Base-by-base conservation (phyloP, 257 asterid species). In the Solanum pimpinellifolium region DNA sequence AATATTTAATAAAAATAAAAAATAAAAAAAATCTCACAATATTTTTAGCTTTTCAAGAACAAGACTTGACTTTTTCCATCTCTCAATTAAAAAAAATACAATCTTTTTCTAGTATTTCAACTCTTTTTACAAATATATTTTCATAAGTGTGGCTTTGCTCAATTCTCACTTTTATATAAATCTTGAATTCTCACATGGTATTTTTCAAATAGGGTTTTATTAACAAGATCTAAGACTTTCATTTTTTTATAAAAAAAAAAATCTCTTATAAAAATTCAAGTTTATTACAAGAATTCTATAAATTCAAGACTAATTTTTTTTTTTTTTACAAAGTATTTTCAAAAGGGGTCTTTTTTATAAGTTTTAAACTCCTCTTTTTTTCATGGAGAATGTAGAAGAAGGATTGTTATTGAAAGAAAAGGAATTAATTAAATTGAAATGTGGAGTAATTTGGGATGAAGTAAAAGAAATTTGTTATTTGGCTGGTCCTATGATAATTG, bases 401-500 rank as follows among this genome's bases (percentile, higher is more conserved):
- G 93, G 94, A 76, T 87, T 92, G 90, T 21, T 93, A 87, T 4
- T 72, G 90, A 88, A 88, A 84, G 91, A 92, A 47, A 83, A 70
- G 1, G 37, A 75, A 46, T 46, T 77, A 18, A 52, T 42, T 60
- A 60, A 86, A 37, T 76, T 33, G 29, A 70, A 83, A 89, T 93
- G 96, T 89, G 86, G 87, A 47, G 92, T 85, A 62, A 86, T 94
- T 39, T 77, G 88, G 72, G 89, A 84, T 70, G 98, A 95, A 88
- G 74, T 89, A 92, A 96, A 96, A 90, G 93, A 81, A 70, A 16
- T 94, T 76, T 93, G 94, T 77, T 93, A 90, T 52, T 76, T 96
- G 88, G 98, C 99, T 11, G 99, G 93, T 14, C 99, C 99, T 0
- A 91, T 96, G 98, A 91, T 93, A 80, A 91, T 94, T 9, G 97